phyloP scores from a whole-genome alignment of 1,284 basidiomycete species.

The Cerrena zonata region DNA sequence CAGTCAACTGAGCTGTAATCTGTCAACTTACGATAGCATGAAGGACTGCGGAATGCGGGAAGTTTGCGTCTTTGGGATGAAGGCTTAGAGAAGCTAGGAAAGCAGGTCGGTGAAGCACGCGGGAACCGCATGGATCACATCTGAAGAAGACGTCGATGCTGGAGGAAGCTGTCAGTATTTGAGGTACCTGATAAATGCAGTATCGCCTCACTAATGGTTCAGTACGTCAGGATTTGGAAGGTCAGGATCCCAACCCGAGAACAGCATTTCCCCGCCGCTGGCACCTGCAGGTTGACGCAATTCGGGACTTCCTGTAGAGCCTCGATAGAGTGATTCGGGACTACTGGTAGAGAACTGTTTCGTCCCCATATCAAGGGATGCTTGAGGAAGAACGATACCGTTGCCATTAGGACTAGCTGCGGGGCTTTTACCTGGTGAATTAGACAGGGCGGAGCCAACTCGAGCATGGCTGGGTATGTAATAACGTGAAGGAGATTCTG shows the following conservation, averaged over 20 bases:
- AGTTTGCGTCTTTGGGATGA: constrained; percentile 67
- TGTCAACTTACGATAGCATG: constrained; percentile 62
- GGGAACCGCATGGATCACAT: constrained; percentile 76
- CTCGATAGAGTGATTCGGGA: constrained; percentile 39
- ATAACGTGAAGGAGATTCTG: constrained; percentile 37
- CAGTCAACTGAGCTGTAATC: background rate
- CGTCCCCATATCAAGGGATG: constrained; percentile 40
- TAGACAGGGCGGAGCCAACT: constrained; percentile 18
- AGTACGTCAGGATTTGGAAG: constrained; percentile 66
- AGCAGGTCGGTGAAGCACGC: constrained; percentile 72
- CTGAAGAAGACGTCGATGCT: constrained; percentile 78
- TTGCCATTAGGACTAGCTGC: constrained; percentile 22
- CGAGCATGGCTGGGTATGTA: constrained; percentile 17
- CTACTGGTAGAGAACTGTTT: constrained; percentile 32
- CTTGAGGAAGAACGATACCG: constrained; percentile 42
- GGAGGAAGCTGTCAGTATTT: constrained; percentile 5
- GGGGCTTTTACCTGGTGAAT: constrained; percentile 11
- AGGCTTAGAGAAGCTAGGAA: constrained; percentile 71
- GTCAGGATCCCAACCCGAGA: constrained; percentile 76
- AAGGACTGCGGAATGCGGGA: constrained; percentile 76
- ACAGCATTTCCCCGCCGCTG: constrained; percentile 52
- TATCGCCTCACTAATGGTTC: constrained; percentile 55
- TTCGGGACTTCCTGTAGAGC: constrained; percentile 49
- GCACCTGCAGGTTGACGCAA: constrained; percentile 22
- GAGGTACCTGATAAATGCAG: background rate